A percentile compares a stretch with the other conserved stretches of the same genome.
Conservation (phyloP, 2,329 filamentous ascomycete genomes). For the Phialemonium atrogriseum region DNA sequence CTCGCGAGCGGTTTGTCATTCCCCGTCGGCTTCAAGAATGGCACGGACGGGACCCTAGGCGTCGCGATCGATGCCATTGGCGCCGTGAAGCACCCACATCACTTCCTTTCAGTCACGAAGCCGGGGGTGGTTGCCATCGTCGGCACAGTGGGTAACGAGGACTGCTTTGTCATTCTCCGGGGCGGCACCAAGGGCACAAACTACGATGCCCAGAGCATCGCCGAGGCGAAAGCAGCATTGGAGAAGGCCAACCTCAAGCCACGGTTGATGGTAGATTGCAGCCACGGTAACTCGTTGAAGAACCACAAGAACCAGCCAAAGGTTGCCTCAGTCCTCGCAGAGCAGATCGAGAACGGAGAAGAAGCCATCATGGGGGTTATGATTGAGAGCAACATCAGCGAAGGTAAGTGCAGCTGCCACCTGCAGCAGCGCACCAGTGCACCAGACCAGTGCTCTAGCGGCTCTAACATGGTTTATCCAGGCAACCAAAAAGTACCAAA, state of each 20-base stretch:
- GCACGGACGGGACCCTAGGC: slow-evolving; percentile 81
- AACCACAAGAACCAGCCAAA: slow-evolving; percentile 96
- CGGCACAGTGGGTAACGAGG: slow-evolving; percentile 87
- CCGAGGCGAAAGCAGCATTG: slow-evolving; percentile 72
- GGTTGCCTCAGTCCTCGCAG: slow-evolving; percentile 72
- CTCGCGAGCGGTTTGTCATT: slow-evolving; percentile 89
- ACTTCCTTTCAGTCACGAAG: slow-evolving; percentile 97
- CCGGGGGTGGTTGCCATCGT: slow-evolving; percentile 92
- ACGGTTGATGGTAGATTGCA: slow-evolving; percentile 95
- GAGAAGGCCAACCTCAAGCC: slow-evolving; percentile 64
- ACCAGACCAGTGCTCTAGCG: too few relatives aligned
- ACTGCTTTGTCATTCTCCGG: slow-evolving; percentile 93
- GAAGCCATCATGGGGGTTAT: slow-evolving; percentile 90
- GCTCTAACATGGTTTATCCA: too few relatives aligned
- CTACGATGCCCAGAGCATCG: slow-evolving; percentile 79
- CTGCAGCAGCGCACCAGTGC: too few relatives aligned
- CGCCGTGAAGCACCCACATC: slow-evolving; percentile 82
- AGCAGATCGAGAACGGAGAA: slow-evolving; percentile 81
- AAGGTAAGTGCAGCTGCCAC: too few relatives aligned
- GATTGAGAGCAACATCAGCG: slow-evolving; percentile 97
- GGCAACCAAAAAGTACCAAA: slow-evolving; percentile 85
- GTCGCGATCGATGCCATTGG: slow-evolving; percentile 95
- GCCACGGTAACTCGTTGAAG: slow-evolving; percentile 92
- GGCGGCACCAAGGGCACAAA: slow-evolving; percentile 92
- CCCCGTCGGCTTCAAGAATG: slow-evolving; percentile 99